These are phyloP conservation scores for Blastobotrys buckinghamii DNA, from an alignment of 1,139 yeast genomes.

Conservation along the genomic window DNA sequence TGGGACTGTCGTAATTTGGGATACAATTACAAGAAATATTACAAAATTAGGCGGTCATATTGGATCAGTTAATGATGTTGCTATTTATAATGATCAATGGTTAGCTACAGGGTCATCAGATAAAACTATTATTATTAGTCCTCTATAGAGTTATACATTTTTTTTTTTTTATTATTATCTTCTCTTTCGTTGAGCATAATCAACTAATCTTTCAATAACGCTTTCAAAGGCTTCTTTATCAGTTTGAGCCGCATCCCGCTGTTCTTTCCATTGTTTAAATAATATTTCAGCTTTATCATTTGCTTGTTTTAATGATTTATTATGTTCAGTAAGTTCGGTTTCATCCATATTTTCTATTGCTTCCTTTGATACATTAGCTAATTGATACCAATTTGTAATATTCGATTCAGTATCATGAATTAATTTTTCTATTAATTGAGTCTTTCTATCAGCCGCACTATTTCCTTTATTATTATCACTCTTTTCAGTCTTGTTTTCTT, in stretches of 20 bases:
- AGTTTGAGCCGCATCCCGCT: conserved; percentile 39
- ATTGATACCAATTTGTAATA: conserved; percentile 27
- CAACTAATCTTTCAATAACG: conserved; percentile 66
- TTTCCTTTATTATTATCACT: not conserved
- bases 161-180: conserved; percentile 8
- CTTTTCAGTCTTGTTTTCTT: not conserved
- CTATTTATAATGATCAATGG: conserved; percentile 31
- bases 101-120: conserved; percentile 19
- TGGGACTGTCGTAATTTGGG: conserved; percentile 55
- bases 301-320: conserved; percentile 26
- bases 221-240: conserved; percentile 62
- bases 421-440: conserved; percentile 10
- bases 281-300: conserved; percentile 33
- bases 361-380: conserved; percentile 30
- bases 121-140: conserved; percentile 26
- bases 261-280: conserved; percentile 46
- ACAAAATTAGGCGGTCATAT: conserved; percentile 53
- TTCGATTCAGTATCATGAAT: conserved; percentile 22
- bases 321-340: conserved; percentile 30
- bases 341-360: conserved; percentile 34
- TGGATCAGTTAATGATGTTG: conserved; percentile 58
- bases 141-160: conserved; percentile 1
- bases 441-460: conserved; percentile 1
- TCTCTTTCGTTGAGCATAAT: conserved; percentile 49
- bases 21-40: conserved; percentile 43